These are phyloP conservation scores for Pichia sp. DNA, from an alignment of 1,139 yeast genomes.

Conservation along the genomic window DNA sequence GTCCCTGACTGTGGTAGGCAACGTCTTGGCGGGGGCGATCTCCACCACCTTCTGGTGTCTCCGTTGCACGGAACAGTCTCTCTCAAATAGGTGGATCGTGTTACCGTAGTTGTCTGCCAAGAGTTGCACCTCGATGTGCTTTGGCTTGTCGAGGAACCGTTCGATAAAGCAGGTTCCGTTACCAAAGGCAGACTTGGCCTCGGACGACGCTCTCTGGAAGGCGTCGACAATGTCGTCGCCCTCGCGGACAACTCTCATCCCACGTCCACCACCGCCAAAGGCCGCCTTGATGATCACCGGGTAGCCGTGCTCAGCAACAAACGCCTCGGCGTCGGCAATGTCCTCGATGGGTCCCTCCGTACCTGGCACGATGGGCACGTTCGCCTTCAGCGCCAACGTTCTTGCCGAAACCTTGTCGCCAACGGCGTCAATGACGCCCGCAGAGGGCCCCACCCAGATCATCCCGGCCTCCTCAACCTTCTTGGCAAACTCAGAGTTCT, in stretches of 20 bases:
- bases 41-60: constrained; percentile 99
- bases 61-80: constrained; percentile 99
- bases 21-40: constrained; percentile 96
- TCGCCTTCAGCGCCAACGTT: constrained; percentile 70
- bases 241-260: constrained; percentile 98
- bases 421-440: constrained; percentile 86
- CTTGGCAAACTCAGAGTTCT: constrained; percentile 89
- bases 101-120: constrained; percentile 93
- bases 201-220: constrained; percentile 88
- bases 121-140: constrained; percentile 96
- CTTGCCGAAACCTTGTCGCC: constrained; percentile 98
- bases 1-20: constrained; percentile 78
- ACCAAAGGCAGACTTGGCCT: constrained; percentile 92
- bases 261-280: constrained; percentile 99
- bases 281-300: constrained; percentile 99
- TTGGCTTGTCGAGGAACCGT: constrained; percentile 90
- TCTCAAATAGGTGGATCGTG: constrained; percentile 91
- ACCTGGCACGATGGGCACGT: constrained; percentile 96
- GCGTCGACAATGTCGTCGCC: constrained; percentile 94
- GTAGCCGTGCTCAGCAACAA: constrained; percentile 79
- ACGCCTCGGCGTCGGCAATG: constrained; percentile 70
- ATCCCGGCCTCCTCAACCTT: constrained; percentile 90
- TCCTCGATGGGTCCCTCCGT: constrained; percentile 93
- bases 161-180: constrained; percentile 98
- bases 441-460: constrained; percentile 94